Conservation (phyloP, 176 grass and related monocot species). For the Musa acuminata region DNA sequence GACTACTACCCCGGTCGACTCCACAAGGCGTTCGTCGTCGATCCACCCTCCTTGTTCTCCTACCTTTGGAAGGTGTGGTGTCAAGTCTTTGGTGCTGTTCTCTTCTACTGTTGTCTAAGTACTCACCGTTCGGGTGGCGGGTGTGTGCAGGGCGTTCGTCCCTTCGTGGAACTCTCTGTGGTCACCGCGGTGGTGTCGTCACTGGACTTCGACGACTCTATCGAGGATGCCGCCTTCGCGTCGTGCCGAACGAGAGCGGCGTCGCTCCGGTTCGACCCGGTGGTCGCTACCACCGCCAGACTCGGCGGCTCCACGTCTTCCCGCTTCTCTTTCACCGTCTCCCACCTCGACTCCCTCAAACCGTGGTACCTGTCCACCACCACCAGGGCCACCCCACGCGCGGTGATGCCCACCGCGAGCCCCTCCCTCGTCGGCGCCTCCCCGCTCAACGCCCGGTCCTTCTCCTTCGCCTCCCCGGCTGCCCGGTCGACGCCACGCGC, state of each 20-base stretch:
- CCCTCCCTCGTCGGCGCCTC: constrained; percentile 88
- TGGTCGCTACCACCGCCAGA: neutral
- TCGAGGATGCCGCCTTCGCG: constrained; percentile 67
- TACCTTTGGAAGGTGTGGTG: constrained; percentile 86
- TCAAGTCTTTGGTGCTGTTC: neutral
- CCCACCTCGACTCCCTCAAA: constrained; percentile 76
- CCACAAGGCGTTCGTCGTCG: constrained; percentile 87
- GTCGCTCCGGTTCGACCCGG: constrained; percentile 71
- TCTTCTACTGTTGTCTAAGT: neutral
- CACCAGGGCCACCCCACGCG: constrained; percentile 46
- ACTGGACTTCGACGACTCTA: constrained; percentile 86
- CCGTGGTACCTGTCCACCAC: constrained; percentile 96
- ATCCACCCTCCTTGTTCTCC: constrained; percentile 85
- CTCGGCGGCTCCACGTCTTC: constrained; percentile 62
- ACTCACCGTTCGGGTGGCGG: too few species aligned
- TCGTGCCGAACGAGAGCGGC: constrained; percentile 73
- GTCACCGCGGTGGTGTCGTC: constrained; percentile 55
- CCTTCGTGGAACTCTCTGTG: constrained; percentile 71
- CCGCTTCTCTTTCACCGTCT: constrained; percentile 81
- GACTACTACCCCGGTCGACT: constrained; percentile 94
- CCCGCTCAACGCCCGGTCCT: constrained; percentile 81
- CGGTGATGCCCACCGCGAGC: constrained; percentile 41
- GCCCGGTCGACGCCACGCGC: constrained; percentile 35
- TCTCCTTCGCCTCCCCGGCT: constrained; percentile 93
- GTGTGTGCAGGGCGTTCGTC: constrained; percentile 48